Evolutionary conservation across 1,284 basidiomycete species (phyloP), one percentile per base, ranked within the genome.

Genomic region (Heterobasidion annosum): DNA sequence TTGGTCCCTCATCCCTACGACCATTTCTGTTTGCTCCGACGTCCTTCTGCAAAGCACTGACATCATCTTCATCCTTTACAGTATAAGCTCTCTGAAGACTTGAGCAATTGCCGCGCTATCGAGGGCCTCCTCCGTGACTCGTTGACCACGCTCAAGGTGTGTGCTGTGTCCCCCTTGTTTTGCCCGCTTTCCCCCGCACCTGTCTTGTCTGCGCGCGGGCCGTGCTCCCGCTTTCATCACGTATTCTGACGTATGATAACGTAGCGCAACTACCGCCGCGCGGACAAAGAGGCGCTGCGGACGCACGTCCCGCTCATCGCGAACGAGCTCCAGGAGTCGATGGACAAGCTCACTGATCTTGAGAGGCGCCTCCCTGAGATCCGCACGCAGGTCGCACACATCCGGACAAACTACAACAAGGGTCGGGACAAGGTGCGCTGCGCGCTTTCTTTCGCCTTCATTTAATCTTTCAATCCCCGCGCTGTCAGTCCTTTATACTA

Each of bases 81-180:
- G 86, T 73, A 73, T 49, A 79, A 76, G 62, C 75, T 88, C 48
- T 74, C 81, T 34, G 80, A 85, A 60, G 78, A 82, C 62, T 68
- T 89, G 54, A 82, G 81, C 60, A 87, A 87, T 63, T 87, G 86
- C 53, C 73, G 82, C 50, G 81, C 82, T 9, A 81, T 89, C 58
- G 83, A 88, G 59, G 76, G 76, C 57, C 73, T 81, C 16, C 73
- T 89, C 33, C 79, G 80, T 56, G 83, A 85, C 51, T 76, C 82
- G 1, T 75, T 80, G 53, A 70, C 69, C 55, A 74, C 73, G 44
- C 70, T 89, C 18, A 77, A 82, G 62, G 86, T 84, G 42, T 56
- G 73, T 66, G 34, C 42, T 50, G 46, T 35, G 34, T 37, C 7
- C 34, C 18, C 12, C 19, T 15, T n/a, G 19, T 34, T 46, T 45